Evolutionary conservation across 345 rosid species (phyloP), one percentile per base, ranked within the genome.

Genomic region (Citrus trifoliata): DNA sequence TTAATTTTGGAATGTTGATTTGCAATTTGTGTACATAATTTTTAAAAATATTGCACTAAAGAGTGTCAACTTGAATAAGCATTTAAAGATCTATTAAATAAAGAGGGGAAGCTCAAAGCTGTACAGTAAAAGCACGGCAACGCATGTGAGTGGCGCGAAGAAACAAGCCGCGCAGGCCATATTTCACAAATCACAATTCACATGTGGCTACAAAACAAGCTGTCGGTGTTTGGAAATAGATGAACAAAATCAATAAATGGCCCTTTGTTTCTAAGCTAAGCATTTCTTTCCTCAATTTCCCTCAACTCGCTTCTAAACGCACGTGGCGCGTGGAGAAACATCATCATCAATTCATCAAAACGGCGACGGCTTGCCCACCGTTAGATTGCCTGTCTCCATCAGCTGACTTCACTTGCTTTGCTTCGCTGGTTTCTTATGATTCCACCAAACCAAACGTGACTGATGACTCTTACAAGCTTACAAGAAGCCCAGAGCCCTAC

Each of bases 331-430:
- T 60, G 67, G 7, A 18, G 18, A 33, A 28, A 4, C 4, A 6
- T 25, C 77, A 37, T 5, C 37, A 35, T 30, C 42, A 38, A 38
- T 38, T 38, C 10, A 32, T 51, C 7, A 18, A 4, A 33, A 14
- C 37, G 81, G 79, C 72, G 87, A 89, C 88, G 82, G 79, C 58
- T 81, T 28, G 66, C 79, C 87, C 35, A 81, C 88, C 86, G 85
- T 83, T 70, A 78, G 89, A 75, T 90, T 82, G 73, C 32, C 55
- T 67, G 85, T 90, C 90, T 27, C 78, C 83, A 10, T 88, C 92
- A 37, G 67, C 33, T 55, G 33, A 65, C 71, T 28, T 30, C 79
- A 67, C 58, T 56, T 13, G 71, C 60, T 53, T 56, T 24, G 48
- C 68, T 74, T 61, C 32, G 22, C 35, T 73, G 48, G 2, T 6